These are phyloP conservation scores for Phylloporus gajari DNA, from an alignment of 1,284 basidiomycete genomes.

Conservation along the genomic window DNA sequence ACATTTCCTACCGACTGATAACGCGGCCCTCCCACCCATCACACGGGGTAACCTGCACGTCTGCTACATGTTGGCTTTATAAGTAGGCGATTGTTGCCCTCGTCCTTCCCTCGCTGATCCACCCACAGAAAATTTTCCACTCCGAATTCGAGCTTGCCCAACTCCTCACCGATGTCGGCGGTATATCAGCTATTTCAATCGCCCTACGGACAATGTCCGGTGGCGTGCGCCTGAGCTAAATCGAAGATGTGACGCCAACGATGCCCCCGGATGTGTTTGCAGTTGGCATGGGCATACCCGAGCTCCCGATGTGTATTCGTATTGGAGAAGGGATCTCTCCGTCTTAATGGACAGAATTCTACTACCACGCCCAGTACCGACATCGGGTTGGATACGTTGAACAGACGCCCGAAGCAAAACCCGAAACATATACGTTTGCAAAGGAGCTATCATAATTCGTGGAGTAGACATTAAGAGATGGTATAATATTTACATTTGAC, in stretches of 20 bases:
- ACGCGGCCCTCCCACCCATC: neutral
- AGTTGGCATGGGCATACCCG: constrained; percentile 66
- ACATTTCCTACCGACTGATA: constrained; percentile 9
- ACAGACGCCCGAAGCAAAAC: constrained; percentile 55
- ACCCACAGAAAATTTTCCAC: constrained; percentile 58
- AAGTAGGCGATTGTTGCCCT: constrained; percentile 20
- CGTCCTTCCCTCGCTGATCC: neutral
- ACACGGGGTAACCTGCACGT: neutral
- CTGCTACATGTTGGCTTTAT: constrained; percentile 60
- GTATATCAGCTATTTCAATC: constrained; percentile 54
- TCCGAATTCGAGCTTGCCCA: constrained; percentile 73
- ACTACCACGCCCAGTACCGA: constrained; percentile 51
- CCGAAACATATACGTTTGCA: constrained; percentile 30
- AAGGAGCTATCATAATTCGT: too few species aligned
- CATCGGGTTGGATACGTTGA: constrained; percentile 60
- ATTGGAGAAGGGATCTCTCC: constrained; percentile 55
- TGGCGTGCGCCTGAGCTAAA: constrained; percentile 70
- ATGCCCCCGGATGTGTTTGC: constrained; percentile 63
- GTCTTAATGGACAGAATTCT: constrained; percentile 56
- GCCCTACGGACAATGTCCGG: constrained; percentile 52
- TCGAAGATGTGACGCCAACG: constrained; percentile 51
- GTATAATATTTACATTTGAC: too few species aligned
- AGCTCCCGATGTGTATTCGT: constrained; percentile 62
- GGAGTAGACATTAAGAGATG: too few species aligned
- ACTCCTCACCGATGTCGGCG: constrained; percentile 63